A percentile compares a stretch with the other conserved stretches of the same genome.
These are phyloP conservation scores for Pyricularia sp. DNA, from an alignment of 2,329 filamentous ascomycete species.

Conservation along the genomic window DNA sequence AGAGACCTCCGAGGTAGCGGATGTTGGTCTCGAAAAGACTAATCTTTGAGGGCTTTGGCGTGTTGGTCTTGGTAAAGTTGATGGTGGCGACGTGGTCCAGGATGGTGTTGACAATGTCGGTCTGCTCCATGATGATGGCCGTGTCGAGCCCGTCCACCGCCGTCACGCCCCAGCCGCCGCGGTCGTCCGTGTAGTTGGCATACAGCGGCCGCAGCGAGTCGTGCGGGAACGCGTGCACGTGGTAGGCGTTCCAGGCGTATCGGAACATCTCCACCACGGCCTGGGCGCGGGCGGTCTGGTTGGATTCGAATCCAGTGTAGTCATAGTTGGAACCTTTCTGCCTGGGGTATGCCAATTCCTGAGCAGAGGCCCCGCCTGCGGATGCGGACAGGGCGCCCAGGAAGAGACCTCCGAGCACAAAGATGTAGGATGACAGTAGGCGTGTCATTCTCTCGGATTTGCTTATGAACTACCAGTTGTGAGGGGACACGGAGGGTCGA, in stretches of 20 bases:
- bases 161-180: conserved; percentile 45
- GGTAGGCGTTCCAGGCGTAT: background rate
- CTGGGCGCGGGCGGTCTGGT: background rate
- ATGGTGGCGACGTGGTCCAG: conserved; percentile 29
- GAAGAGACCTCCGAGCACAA: background rate
- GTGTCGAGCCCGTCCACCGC: conserved; percentile 51
- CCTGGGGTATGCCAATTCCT: background rate
- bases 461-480: too few species aligned
- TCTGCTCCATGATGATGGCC: background rate
- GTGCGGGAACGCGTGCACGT: conserved; percentile 17
- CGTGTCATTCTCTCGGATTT: background rate
- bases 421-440: background rate
- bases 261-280: background rate
- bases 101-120: background rate
- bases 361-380: too few species aligned
- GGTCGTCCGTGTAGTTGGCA: background rate
- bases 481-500: too few species aligned
- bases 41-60: conserved; percentile 33
- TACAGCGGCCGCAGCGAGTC: conserved; percentile 3
- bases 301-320: background rate
- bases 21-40: conserved; percentile 89
- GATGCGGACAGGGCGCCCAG: background rate
- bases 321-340: background rate
- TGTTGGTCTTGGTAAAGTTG: conserved; percentile 55
- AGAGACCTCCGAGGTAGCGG: conserved; percentile 65